A percentile compares a stretch with the other conserved stretches of the same genome.
phyloP scores from a whole-genome alignment of 2,329 filamentous ascomycete species.

The Pseudogymnoascus pannorum region DNA sequence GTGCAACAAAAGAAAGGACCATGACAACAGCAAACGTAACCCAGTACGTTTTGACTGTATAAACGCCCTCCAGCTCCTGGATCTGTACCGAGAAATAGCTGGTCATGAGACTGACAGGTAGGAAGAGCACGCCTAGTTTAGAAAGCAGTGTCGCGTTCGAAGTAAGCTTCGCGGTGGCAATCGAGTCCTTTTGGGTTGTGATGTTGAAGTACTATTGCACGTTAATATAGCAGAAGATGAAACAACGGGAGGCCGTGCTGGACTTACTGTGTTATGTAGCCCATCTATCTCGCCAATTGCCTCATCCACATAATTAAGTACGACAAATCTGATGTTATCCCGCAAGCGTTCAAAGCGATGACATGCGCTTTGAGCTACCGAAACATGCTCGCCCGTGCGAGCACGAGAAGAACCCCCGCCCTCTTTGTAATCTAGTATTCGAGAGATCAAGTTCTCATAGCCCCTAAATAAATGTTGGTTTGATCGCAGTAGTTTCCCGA shows the following conservation, averaged over 20 bases:
- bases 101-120: slow-evolving; percentile 68
- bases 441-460: slow-evolving; percentile 52
- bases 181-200: slow-evolving; percentile 67
- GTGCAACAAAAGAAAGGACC: slow-evolving; percentile 47
- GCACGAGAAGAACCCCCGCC: slow-evolving; percentile 24
- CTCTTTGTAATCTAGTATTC: slow-evolving; percentile 38
- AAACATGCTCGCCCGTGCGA: slow-evolving; percentile 30
- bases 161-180: slow-evolving; percentile 63
- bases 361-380: slow-evolving; percentile 39
- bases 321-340: slow-evolving; percentile 52
- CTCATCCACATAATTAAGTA: slow-evolving; percentile 54
- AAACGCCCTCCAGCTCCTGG: slow-evolving; percentile 45
- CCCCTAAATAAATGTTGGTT: slow-evolving; percentile 53
- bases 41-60: slow-evolving; percentile 60
- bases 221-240: slow-evolving; percentile 8
- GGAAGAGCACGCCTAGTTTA: slow-evolving; percentile 68
- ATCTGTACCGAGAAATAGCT: slow-evolving; percentile 66
- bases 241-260: not conserved
- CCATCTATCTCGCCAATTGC: slow-evolving; percentile 63
- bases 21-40: slow-evolving; percentile 57
- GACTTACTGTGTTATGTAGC: slow-evolving; percentile 54
- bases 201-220: slow-evolving; percentile 63
- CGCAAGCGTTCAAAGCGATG: slow-evolving; percentile 52
- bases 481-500: slow-evolving; percentile 53
- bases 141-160: slow-evolving; percentile 65